These are phyloP conservation scores for Nannochloropsis granulata DNA, from an alignment of 108 stramenopile species.

Conservation along the genomic window DNA sequence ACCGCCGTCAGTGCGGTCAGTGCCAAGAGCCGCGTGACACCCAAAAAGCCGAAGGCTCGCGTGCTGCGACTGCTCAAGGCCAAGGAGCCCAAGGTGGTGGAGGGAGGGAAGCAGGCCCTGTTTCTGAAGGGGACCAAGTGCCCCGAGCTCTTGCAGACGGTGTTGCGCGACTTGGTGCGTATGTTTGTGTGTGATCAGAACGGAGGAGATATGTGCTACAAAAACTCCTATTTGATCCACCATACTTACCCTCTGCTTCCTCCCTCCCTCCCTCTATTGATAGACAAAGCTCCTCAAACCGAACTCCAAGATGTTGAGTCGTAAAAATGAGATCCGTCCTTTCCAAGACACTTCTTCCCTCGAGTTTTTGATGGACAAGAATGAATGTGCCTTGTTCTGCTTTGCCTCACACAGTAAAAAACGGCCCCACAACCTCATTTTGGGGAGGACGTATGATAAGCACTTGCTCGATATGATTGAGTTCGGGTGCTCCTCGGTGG, in stretches of 20 bases:
- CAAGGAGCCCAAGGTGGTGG: slow-evolving; percentile 22
- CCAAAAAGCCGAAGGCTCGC: slow-evolving; percentile 13
- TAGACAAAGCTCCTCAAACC: slow-evolving; percentile 10
- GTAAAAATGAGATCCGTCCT: slow-evolving; percentile 39
- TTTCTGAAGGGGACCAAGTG: slow-evolving; percentile 2
- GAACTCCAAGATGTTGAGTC: slow-evolving; percentile 20
- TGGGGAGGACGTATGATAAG: slow-evolving; percentile 89
- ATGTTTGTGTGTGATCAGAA: not conserved
- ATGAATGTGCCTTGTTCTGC: slow-evolving; percentile 80
- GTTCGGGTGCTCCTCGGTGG: slow-evolving; percentile 62
- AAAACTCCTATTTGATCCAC: not conserved
- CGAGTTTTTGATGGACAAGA: slow-evolving; percentile 56
- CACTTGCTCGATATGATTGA: slow-evolving; percentile 95
- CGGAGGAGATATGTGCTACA: not conserved
- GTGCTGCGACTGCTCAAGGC: slow-evolving; percentile 3
- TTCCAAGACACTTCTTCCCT: slow-evolving; percentile 42
- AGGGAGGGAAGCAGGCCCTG: slow-evolving; percentile 15
- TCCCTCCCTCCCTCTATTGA: not conserved
- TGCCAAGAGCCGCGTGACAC: not conserved
- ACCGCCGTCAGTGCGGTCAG: too few species aligned
- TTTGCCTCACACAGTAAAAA: slow-evolving; percentile 94
- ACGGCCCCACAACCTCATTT: slow-evolving; percentile 86
- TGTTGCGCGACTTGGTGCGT: not conserved
- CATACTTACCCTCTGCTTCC: not conserved
- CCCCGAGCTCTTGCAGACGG: not conserved